phyloP scores from a whole-genome alignment of 2,329 filamentous ascomycete genomes.

The Exserohilum turcica region DNA sequence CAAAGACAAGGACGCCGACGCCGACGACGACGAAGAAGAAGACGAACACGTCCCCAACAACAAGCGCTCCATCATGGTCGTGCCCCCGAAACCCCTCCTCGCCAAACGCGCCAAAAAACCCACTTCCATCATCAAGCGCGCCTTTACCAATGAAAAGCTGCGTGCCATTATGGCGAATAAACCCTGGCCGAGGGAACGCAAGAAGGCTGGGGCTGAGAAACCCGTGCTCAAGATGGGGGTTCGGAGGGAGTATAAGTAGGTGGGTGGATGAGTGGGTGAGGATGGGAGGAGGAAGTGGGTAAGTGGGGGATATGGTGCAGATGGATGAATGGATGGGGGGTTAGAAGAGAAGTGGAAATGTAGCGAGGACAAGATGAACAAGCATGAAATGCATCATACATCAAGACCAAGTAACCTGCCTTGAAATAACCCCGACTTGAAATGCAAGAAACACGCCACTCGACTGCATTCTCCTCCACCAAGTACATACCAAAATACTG shows the following conservation, averaged over 20 bases:
- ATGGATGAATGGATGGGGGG: too few relatives aligned
- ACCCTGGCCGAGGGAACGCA: slow-evolving; percentile 13
- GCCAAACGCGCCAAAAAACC: slow-evolving; percentile 8
- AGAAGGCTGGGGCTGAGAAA: slow-evolving; percentile 7
- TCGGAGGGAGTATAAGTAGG: slow-evolving; percentile 2
- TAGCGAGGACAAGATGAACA: too few relatives aligned
- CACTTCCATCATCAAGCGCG: slow-evolving; percentile 21
- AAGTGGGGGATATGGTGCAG: not conserved
- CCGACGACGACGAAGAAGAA: too few relatives aligned
- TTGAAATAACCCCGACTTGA: too few relatives aligned
- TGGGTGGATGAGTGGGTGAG: not conserved
- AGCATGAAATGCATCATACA: too few relatives aligned
- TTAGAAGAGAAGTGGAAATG: not conserved
- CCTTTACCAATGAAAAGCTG: slow-evolving; percentile 25
- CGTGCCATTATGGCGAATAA: slow-evolving; percentile 22
- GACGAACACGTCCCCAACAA: too few relatives aligned
- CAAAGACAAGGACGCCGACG: too few relatives aligned
- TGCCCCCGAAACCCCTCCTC: slow-evolving; percentile 7
- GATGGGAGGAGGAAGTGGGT: not conserved
- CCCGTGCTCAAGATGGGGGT: slow-evolving; percentile 18
- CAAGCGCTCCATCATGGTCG: too few relatives aligned
- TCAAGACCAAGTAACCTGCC: too few relatives aligned
- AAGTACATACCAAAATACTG: too few relatives aligned
- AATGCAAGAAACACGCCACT: too few relatives aligned
- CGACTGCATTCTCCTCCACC: too few relatives aligned